Conservation (phyloP, 371 early-diverging fungal species). For the Fennellomyces sp. region DNA sequence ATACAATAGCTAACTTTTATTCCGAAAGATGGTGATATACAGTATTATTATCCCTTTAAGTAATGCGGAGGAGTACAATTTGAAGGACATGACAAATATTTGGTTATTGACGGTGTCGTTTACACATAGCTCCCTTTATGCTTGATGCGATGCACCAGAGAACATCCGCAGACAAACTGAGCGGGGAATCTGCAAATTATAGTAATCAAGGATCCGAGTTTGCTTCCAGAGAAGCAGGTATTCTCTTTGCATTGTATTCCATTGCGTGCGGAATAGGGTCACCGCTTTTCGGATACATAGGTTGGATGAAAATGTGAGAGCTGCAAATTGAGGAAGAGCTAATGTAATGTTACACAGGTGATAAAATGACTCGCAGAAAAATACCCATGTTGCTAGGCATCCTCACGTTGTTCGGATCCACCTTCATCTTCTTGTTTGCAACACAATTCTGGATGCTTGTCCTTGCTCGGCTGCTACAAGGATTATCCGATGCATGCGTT, state of each 20-base stretch:
- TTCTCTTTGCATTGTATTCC: background rate
- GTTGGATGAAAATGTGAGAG: background rate
- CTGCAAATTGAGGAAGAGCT: too few species aligned
- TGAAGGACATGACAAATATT: too few species aligned
- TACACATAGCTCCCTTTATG: background rate
- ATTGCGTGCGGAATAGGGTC: background rate
- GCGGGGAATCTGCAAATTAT: background rate
- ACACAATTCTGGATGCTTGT: constrained; percentile 50
- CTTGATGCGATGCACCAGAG: background rate
- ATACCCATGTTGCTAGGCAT: constrained; percentile 62
- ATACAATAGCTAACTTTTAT: background rate
- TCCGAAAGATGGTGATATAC: background rate
- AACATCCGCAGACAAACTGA: background rate
- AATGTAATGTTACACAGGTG: constrained; percentile 5
- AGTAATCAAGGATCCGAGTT: background rate
- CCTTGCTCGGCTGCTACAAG: constrained; percentile 64
- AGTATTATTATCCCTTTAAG: background rate
- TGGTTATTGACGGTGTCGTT: background rate
- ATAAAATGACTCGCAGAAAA: constrained; percentile 35
- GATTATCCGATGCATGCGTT: constrained; percentile 55
- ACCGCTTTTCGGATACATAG: background rate
- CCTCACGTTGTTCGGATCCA: constrained; percentile 45
- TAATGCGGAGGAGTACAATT: too few species aligned
- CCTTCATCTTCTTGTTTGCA: constrained; percentile 58
- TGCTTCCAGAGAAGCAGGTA: background rate